Base-by-base conservation (phyloP, 129 eudicot genomes). In the Ambrosia artemisiifolia region DNA sequence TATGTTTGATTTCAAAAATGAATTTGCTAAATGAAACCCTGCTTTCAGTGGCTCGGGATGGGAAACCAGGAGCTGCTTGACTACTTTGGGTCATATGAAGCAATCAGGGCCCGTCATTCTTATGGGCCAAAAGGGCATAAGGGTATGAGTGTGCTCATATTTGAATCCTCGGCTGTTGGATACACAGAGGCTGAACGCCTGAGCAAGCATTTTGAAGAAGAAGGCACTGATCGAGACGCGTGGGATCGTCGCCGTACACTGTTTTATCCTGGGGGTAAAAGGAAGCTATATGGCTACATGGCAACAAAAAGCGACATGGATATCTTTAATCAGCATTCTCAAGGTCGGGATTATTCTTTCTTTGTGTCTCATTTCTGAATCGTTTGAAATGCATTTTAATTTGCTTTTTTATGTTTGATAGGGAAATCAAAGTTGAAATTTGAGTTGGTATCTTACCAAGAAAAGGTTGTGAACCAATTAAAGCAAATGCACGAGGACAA, bases 71-170 rank as follows among this genome's bases (percentile, higher is more conserved):
- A 93, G 80, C 95, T 93, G 47, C 83, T 87, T 0, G 85, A 87
- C n/a, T 85, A 80, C 50, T 93, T 90, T 38, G 70, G 79, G 38
- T 49, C 67, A 2, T 93, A 82, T 62, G 72, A 83, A 66, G 92
- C 98, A 0, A 77, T 66, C 43, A 87, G 71, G 78, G 84, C 95
- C 40, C 83, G 88, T 1, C 95, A 87, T 67, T 87, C 95, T 1
- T 90, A 93, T 48, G 98, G 98, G 16, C 95, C 96, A 32, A 81
- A 83, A 64, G 98, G 98, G 20, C 96, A 93, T 48, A 87, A 93
- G 14, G 96, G 96, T 36, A 85, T 93, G 74, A 89, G 96, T 79
- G 68, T 93, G 7, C 50, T 93, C 68, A 84, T 93, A 46, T 93
- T 93, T 70, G 98, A 93, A 74, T 71, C 89, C 14, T 81, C 95